Evolutionary conservation across 352 stramenopile species (phyloP).

Genomic region (Aphanomyces euteiches): DNA sequence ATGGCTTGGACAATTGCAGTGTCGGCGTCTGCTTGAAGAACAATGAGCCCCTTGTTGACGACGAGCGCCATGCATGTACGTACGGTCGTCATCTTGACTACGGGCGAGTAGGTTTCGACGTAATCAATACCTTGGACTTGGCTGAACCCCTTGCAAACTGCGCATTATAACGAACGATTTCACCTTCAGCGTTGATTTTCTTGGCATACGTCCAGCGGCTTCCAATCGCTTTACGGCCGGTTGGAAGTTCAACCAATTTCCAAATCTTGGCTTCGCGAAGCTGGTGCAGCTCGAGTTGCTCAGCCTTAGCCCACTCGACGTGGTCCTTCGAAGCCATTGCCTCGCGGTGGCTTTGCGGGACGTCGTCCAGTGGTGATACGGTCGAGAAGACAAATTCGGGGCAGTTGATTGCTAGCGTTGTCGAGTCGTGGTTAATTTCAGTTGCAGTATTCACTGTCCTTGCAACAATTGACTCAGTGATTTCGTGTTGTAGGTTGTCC

Average conservation of each 20-base stretch:
- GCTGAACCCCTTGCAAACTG: conserved; percentile 36
- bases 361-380: background rate
- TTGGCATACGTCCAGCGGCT: conserved; percentile 40
- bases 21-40: conserved; percentile 39
- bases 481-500: background rate
- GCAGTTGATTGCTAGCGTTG: background rate
- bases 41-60: conserved; percentile 27
- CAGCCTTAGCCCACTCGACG: background rate
- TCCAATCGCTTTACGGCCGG: conserved; percentile 28
- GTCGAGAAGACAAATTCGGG: background rate
- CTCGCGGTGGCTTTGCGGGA: background rate
- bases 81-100: conserved; percentile 45
- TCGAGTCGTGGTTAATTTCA: background rate
- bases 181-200: conserved; percentile 38
- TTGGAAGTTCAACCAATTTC: background rate
- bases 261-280: background rate
- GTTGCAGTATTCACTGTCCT: background rate
- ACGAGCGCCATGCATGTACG: conserved; percentile 31
- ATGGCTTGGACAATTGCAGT: conserved; percentile 6
- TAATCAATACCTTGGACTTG: conserved; percentile 39
- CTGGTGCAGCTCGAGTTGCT: conserved; percentile 1
- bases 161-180: conserved; percentile 38
- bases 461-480: background rate
- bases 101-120: conserved; percentile 38
- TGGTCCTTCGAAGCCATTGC: background rate